phyloP scores from a whole-genome alignment of 164 flowering plant genomes.

The Nelumbo lutea region DNA sequence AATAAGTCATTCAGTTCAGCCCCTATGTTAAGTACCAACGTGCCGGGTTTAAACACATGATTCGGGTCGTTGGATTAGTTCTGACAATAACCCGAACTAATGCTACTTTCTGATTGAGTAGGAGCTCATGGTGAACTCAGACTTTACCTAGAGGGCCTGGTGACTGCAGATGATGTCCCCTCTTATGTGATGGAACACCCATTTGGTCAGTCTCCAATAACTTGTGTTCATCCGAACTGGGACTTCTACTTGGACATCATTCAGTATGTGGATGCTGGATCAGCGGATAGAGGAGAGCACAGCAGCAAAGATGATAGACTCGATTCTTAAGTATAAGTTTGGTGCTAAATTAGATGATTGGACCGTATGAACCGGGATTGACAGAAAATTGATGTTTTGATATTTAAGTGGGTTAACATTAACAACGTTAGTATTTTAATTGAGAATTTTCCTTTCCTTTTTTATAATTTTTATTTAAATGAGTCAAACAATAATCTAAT shows the following conservation, averaged over 20 bases:
- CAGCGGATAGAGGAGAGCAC: no score
- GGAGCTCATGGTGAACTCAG: conserved; percentile 33
- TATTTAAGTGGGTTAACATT: no score
- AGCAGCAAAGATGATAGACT: no score
- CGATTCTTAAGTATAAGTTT: no score
- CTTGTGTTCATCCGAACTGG: conserved; percentile 34
- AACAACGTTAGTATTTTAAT: no score
- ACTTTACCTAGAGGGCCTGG: conserved; percentile 28
- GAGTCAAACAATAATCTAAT: no score
- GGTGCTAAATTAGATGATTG: no score
- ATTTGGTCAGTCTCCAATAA: conserved; percentile 34
- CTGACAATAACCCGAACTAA: background rate
- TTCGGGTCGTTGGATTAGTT: background rate
- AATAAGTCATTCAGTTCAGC: no score
- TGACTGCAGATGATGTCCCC: conserved; percentile 32
- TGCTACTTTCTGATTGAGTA: background rate
- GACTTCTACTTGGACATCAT: conserved; percentile 22
- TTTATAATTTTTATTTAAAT: no score
- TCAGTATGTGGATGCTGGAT: background rate
- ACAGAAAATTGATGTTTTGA: no score
- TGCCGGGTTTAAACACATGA: background rate
- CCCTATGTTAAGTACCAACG: background rate
- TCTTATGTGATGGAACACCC: conserved; percentile 31
- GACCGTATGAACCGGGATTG: no score
- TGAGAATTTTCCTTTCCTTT: no score